Base-by-base conservation (phyloP, 768 basidiomycete species). In the Amanita molliuscula region DNA sequence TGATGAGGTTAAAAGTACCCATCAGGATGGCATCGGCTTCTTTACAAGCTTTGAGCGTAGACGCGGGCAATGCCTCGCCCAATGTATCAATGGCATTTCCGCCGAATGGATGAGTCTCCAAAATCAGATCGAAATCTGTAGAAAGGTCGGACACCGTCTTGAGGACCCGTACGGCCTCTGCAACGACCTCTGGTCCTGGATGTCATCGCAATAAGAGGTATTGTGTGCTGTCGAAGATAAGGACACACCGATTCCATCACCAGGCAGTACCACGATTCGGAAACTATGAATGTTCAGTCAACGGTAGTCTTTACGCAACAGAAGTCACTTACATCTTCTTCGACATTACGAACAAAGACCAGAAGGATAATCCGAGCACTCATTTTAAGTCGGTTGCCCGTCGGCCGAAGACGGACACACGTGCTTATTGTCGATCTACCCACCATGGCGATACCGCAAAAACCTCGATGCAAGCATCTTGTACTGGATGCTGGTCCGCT, bases 21-120 rank as follows among this genome's bases (percentile, higher is more conserved):
- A 99, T 82, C 26, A 99, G 73, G 56, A 99, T 89, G 13, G 95
- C 96, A 68, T 98, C 95, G 3, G 95, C 94, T 61, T 84, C 78
- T 62, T 88, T 75, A 69, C 94, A 97, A 16, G 92, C 93, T 54
- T 85, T 74, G 50, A 97, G 69, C 1, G 96, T 98, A 4, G 81
- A 73, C 5, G 81, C 74, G 1, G 96, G 93, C 1, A 98, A 69
- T 42, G 96, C 82, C 48, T 87, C 81, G n/a, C 91, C 89, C 41
- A 75, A 64, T 51, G 79, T 78, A 63, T 98, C 96, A 61, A 99
- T 96, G 2, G 94, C 92, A 59, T 78, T 81, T 50, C 96, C 96
- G 40, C 96, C 96, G 62, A 98, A 96, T 46, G 81, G 73, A 61
- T 90, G 80, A 21, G 74, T 65, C 59, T 85, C 78, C 44, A 99